These are phyloP conservation scores for Mrakia frigida DNA, from an alignment of 768 basidiomycete genomes.

Conservation along the genomic window DNA sequence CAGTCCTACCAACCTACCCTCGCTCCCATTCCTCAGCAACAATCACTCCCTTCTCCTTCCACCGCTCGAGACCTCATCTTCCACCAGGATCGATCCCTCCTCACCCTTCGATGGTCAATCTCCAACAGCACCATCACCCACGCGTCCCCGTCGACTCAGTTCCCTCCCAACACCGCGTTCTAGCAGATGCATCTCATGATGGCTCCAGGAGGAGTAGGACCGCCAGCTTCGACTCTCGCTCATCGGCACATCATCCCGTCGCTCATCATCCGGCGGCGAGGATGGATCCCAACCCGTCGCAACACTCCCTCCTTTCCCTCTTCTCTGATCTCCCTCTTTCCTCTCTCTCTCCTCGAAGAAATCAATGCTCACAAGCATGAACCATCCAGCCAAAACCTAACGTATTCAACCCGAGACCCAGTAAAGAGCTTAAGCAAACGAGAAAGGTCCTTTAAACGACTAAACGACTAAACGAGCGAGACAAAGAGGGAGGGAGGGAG, in stretches of 20 bases:
- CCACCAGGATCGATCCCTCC: neutral
- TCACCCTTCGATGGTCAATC: neutral
- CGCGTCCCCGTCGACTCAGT: neutral
- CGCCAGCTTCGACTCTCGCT: too few species aligned
- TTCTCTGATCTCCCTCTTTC: neutral
- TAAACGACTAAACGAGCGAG: slow-evolving; percentile 1
- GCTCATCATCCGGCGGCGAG: neutral
- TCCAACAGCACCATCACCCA: neutral
- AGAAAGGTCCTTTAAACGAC: neutral
- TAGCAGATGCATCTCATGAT: slow-evolving; percentile 13
- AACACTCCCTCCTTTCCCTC: neutral
- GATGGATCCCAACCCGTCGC: neutral
- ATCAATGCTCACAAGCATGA: neutral
- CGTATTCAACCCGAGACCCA: neutral
- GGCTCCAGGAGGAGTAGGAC: neutral
- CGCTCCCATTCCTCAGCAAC: neutral
- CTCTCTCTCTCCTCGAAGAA: neutral
- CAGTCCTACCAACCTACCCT: too few species aligned
- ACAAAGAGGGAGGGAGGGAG: neutral
- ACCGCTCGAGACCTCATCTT: neutral
- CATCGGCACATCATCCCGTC: neutral
- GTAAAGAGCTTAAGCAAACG: slow-evolving; percentile 7
- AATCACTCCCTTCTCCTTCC: neutral
- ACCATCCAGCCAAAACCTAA: neutral
- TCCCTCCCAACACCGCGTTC: neutral